Conservation (phyloP, 768 basidiomycete species). For the Tylopilus sp. region DNA sequence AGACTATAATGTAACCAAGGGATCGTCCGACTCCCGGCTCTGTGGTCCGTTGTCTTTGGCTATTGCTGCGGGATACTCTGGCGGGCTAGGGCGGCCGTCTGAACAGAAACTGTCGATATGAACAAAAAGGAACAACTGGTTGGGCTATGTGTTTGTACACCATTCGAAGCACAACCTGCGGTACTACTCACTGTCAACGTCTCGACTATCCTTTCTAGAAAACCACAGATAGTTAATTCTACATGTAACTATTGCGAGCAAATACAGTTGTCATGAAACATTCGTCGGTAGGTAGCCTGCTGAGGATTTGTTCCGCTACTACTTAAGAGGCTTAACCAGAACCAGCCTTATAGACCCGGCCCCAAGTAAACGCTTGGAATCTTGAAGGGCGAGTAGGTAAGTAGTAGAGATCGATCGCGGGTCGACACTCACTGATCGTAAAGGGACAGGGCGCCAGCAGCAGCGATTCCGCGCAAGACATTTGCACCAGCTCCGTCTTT, state of each 20-base stretch:
- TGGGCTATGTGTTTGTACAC: too few relatives aligned
- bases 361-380: constrained; percentile 53
- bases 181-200: too few relatives aligned
- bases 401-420: background rate
- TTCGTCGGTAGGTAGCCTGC: background rate
- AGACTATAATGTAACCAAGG: too few relatives aligned
- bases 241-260: background rate
- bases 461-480: constrained; percentile 50
- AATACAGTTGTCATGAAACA: background rate
- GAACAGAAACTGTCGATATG: too few relatives aligned
- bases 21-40: too few relatives aligned
- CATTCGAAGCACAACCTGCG: background rate
- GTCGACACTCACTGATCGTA: constrained; percentile 49
- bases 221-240: background rate
- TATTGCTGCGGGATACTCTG: too few relatives aligned
- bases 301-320: background rate
- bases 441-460: constrained; percentile 54
- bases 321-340: constrained; percentile 15
- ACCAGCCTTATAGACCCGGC: constrained; percentile 53
- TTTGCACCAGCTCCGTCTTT: constrained; percentile 61
- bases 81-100: too few relatives aligned
- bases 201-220: background rate
- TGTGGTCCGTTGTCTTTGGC: too few relatives aligned
- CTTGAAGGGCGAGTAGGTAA: constrained; percentile 10
- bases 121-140: too few relatives aligned